Evolutionary conservation across 2,329 filamentous ascomycete species (phyloP).

Genomic region (Pezicula rhizophila): DNA sequence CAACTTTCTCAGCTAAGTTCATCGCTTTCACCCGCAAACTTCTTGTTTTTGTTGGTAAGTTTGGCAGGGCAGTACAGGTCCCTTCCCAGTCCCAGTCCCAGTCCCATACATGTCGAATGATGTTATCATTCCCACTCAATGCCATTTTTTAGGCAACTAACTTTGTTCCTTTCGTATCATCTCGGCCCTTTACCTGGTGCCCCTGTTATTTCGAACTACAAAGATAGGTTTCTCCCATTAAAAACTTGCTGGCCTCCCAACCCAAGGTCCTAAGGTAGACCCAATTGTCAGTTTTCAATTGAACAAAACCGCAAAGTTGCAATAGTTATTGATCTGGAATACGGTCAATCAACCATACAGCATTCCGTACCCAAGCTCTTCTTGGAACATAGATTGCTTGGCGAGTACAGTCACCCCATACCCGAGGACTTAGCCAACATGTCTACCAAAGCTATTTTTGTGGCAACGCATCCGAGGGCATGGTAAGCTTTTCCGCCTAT

Average conservation of each 20-base stretch:
- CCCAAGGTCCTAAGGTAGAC: not conserved
- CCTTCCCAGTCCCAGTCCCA: no score
- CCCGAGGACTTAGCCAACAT: slow-evolving; percentile 37
- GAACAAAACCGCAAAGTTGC: not conserved
- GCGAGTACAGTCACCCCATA: not conserved
- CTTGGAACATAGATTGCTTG: slow-evolving; percentile 24
- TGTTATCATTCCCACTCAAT: no score
- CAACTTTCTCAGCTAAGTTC: no score
- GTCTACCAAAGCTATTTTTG: slow-evolving; percentile 79
- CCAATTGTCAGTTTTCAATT: not conserved
- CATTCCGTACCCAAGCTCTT: slow-evolving; percentile 7
- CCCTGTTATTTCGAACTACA: no score
- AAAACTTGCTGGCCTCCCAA: not conserved
- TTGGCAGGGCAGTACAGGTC: no score
- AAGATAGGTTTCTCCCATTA: no score
- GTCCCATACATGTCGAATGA: no score
- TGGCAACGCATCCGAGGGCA: slow-evolving; percentile 87
- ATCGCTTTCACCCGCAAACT: no score
- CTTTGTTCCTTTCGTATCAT: no score
- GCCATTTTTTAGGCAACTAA: no score
- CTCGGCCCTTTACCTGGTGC: no score
- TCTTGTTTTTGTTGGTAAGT: no score
- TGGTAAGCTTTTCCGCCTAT: slow-evolving; percentile 47
- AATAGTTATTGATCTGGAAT: slow-evolving; percentile 13
- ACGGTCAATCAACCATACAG: slow-evolving; percentile 10